These are phyloP conservation scores for Allantophomopsis cytisporea DNA, from an alignment of 2,329 filamentous ascomycete genomes.

Conservation along the genomic window DNA sequence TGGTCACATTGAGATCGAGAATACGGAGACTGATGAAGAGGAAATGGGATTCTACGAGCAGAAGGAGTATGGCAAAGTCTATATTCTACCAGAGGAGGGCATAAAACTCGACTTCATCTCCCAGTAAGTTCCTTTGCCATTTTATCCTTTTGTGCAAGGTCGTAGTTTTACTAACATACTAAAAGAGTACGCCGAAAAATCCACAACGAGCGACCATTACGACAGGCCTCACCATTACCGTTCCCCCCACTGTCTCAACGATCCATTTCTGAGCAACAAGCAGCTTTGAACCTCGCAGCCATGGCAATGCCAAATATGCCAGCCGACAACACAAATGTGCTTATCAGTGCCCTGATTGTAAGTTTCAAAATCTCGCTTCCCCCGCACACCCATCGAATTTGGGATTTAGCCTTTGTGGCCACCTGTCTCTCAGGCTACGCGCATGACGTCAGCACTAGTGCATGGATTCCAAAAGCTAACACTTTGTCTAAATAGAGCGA, in stretches of 20 bases:
- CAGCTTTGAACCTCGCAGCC: conserved; percentile 48
- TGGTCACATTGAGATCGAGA: conserved; percentile 57
- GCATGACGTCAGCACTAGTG: conserved; percentile 9
- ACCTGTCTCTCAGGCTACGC: background rate
- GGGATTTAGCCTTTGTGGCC: conserved; percentile 4
- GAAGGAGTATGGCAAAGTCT: conserved; percentile 48
- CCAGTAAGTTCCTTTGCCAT: conserved; percentile 28
- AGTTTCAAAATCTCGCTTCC: conserved; percentile 19
- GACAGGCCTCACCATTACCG: conserved; percentile 6
- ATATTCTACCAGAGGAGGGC: conserved; percentile 48
- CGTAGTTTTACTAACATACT: conserved; percentile 5
- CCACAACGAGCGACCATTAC: conserved; percentile 1
- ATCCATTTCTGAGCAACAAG: conserved; percentile 45
- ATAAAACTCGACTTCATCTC: conserved; percentile 62
- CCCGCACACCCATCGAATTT: conserved; percentile 1
- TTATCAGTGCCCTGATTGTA: conserved; percentile 50
- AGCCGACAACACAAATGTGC: conserved; percentile 30
- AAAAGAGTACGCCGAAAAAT: conserved; percentile 5
- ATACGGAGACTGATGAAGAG: conserved; percentile 37
- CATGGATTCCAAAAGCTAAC: conserved; percentile 5
- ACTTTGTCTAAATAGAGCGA: conserved; percentile 18
- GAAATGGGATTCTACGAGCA: conserved; percentile 39
- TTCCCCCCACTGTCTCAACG: background rate
- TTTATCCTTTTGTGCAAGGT: background rate
- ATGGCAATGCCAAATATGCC: conserved; percentile 33